Base-by-base conservation (phyloP, 2,329 filamentous ascomycete genomes). In the Aspergillus piperis region DNA sequence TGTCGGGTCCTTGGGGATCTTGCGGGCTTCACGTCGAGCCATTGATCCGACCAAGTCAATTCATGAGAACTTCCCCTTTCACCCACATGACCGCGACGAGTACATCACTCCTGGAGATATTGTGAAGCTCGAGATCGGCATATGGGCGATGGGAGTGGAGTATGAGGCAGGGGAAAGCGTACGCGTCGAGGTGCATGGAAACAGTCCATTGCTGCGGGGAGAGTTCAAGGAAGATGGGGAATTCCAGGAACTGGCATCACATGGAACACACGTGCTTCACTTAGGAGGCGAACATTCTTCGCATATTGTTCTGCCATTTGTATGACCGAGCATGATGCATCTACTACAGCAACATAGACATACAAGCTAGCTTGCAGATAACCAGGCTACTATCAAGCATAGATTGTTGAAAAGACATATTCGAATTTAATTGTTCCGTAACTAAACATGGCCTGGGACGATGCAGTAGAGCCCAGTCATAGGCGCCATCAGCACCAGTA, bases 391-490 rank as follows among this genome's bases (percentile, higher is more conserved):
- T 23, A 21, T 13, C 41, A 44, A 2, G 19, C 19, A 19, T 15
- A 2, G 19, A 23, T 4, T 10, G 25, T 8, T 19, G 17, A n/a
- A n/a, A n/a, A n/a, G n/a, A n/a, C n/a, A n/a, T n/a, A n/a, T n/a
- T n/a, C 2, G 17, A 19, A 19, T 19, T 19, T 19, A 2, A 19
- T 19, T 48, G 5, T 53, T 47, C 5, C 30, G 7, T 58, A 52
- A 21, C 17, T n/a, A 27, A 52, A 30, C 10, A 11, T 19, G 30
- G 32, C 21, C n/a, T 19, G 15, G 44, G 25, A 19, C 5, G 17
- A 32, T 32, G 5, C 39, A 13, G 53, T 19, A 62, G 61, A 66
- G 38, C 62, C 59, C 59, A 60, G 50, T 67, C 65, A 67, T 61
- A 57, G 36, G 30, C 19, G 27, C 50, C 19, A 15, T 32, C 41